Percentiles rank a stretch among this genome's conserved stretches.
Evolutionary conservation across 768 basidiomycete genomes (phyloP).

Genomic region (Lyophyllum shimeji): DNA sequence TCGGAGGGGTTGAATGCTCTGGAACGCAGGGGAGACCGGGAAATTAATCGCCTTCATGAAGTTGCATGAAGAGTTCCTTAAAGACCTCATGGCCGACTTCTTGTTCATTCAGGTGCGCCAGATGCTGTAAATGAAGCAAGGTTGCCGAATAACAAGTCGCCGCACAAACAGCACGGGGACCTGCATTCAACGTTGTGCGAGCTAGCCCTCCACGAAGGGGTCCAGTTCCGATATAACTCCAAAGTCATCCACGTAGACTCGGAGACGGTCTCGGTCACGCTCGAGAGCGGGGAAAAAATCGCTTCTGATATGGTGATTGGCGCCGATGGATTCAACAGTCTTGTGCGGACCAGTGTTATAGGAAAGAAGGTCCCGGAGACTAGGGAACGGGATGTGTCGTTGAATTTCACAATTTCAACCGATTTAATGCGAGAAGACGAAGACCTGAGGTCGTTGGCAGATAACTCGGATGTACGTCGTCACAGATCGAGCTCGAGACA

Average conservation of each 20-base stretch:
- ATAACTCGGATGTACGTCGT: slow-evolving; percentile 29
- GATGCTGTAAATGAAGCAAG: slow-evolving; percentile 1
- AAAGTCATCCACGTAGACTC: slow-evolving; percentile 32
- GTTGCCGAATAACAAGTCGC: neutral
- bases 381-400: slow-evolving; percentile 25
- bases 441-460: slow-evolving; percentile 26
- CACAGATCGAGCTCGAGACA: neutral
- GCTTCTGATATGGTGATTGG: slow-evolving; percentile 56
- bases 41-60: slow-evolving; percentile 42
- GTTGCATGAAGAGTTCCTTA: slow-evolving; percentile 47
- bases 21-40: slow-evolving; percentile 39
- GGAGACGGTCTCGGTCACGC: slow-evolving; percentile 31
- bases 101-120: slow-evolving; percentile 25
- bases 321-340: slow-evolving; percentile 54
- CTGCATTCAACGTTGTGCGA: slow-evolving; percentile 47
- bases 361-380: slow-evolving; percentile 24
- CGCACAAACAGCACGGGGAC: slow-evolving; percentile 45
- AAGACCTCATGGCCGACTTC: slow-evolving; percentile 35
- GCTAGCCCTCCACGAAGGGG: slow-evolving; percentile 47
- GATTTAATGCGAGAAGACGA: slow-evolving; percentile 30
- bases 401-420: slow-evolving; percentile 33
- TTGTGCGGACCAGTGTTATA: slow-evolving; percentile 32
- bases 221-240: slow-evolving; percentile 40
- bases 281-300: slow-evolving; percentile 42
- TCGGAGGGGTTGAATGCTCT: neutral